These are phyloP conservation scores for Gossypium longicalyx DNA, from an alignment of 345 rosid genomes.

Conservation along the genomic window DNA sequence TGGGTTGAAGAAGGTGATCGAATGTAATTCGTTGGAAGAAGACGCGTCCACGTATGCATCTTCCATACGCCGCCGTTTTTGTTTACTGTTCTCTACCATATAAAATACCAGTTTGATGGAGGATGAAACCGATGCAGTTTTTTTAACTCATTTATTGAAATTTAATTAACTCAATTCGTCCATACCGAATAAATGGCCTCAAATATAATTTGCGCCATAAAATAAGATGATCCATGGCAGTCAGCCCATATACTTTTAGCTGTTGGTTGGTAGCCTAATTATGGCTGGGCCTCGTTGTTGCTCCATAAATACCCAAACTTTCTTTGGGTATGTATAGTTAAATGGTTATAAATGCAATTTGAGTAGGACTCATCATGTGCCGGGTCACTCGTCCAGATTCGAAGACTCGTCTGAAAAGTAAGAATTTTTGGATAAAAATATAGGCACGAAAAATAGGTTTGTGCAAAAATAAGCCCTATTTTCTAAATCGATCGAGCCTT, in stretches of 20 bases:
- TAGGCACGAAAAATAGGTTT: too few relatives aligned
- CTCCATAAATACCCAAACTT: background rate
- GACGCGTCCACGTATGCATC: slow-evolving; percentile 2
- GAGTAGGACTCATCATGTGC: too few relatives aligned
- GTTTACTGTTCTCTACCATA: background rate
- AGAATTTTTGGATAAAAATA: rapidly evolving
- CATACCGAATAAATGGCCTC: too few relatives aligned
- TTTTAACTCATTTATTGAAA: background rate
- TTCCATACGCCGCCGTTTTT: background rate
- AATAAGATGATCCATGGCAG: background rate
- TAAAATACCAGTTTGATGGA: too few relatives aligned
- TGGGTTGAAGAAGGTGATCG: slow-evolving; percentile 1
- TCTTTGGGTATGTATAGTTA: background rate
- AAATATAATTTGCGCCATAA: background rate
- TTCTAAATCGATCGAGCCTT: too few relatives aligned
- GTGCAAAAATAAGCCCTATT: rapidly evolving
- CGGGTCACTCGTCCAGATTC: too few relatives aligned
- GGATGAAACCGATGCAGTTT: background rate
- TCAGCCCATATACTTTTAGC: background rate
- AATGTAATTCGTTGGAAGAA: background rate
- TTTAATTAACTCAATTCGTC: too few relatives aligned
- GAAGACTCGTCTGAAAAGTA: too few relatives aligned
- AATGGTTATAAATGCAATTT: too few relatives aligned
- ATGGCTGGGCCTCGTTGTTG: background rate
- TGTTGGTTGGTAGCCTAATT: background rate